Conservation (phyloP, 2,329 filamentous ascomycete genomes). For the Fusarium papillatum region DNA sequence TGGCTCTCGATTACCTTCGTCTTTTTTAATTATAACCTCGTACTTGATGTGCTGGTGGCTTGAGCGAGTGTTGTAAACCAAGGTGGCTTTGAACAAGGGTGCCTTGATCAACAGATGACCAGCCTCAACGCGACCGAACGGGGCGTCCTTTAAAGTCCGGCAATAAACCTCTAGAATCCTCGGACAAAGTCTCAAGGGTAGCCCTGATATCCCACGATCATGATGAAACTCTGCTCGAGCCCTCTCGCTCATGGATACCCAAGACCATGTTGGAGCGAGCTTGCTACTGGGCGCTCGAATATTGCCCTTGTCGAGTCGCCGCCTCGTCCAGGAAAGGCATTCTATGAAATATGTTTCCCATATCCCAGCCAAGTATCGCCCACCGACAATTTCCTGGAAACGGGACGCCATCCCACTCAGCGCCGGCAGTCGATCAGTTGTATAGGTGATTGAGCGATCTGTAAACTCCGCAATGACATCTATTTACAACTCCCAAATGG, state of each 20-base stretch:
- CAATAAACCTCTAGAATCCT: background rate
- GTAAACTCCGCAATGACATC: background rate
- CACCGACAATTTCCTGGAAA: background rate
- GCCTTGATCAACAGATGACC: background rate
- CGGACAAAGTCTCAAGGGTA: background rate
- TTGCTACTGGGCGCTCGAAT: background rate
- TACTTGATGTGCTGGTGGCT: background rate
- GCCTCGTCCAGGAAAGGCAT: background rate
- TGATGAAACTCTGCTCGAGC: background rate
- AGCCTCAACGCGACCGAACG: background rate
- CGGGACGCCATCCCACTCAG: background rate
- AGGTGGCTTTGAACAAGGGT: background rate
- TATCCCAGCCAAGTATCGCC: background rate
- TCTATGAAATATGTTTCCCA: background rate
- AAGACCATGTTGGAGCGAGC: constrained; percentile 1
- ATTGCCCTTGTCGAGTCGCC: background rate
- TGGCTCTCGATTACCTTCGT: too few relatives aligned
- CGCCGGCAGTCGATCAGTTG: background rate
- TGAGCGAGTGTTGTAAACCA: background rate
- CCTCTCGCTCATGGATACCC: background rate
- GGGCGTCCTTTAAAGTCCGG: background rate
- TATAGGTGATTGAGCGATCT: background rate
- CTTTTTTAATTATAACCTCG: background rate
- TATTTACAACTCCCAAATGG: background rate
- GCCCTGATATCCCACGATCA: background rate